Evolutionary conservation across 2,329 filamentous ascomycete species (phyloP), one percentile per base, ranked within the genome.

Genomic region (Xylariales sp.): DNA sequence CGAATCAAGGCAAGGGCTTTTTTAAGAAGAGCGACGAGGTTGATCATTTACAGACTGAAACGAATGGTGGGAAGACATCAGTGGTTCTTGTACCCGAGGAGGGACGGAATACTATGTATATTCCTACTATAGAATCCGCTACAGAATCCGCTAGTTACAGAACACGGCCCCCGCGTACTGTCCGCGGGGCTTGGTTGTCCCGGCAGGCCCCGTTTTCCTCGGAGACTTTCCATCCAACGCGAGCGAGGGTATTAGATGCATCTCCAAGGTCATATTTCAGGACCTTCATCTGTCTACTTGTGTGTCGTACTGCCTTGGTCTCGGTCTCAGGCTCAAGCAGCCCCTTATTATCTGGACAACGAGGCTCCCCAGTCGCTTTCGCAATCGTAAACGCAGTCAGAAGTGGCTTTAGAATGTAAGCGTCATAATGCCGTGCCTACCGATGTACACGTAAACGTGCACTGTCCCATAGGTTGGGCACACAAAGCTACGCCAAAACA

Each of bases 81-180:
- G 56, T 43, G 58, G 69, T 61, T 64, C 53, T 68, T 58, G 55
- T 61, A 64, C 39, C 53, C 34, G 16, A 65, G 53, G 34, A 54
- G 36, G 39, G 14, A 30, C 14, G 53, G 18, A 55, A 45, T 30
- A 28, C 53, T 16, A 23, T 23, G 23, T 23, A 23, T 23, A 23
- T 23, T 23, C 32, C n/a, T 16, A 12, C 36, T 45, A 16, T 5
- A 30, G 5, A 36, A 36, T 7, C n/a, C 23, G 16, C 36, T 49
- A 16, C 18, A 45, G 12, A 53, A 36, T 16, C 34, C 34, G 34
- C 34, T 10, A 30, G 9, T 10, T 32, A 45, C 12, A 30, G 23
- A 14, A 23, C 18, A 58, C 30, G 41, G 48, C 23, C 23, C 23
- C 23, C 23, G 23, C 23, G 23, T 23, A 23, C 23, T 23, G 30